A percentile compares a stretch with the other conserved stretches of the same genome.
These are phyloP conservation scores for Dipsacomyces acuminosporus DNA, from an alignment of 371 early-diverging fungal genomes.

Conservation along the genomic window DNA sequence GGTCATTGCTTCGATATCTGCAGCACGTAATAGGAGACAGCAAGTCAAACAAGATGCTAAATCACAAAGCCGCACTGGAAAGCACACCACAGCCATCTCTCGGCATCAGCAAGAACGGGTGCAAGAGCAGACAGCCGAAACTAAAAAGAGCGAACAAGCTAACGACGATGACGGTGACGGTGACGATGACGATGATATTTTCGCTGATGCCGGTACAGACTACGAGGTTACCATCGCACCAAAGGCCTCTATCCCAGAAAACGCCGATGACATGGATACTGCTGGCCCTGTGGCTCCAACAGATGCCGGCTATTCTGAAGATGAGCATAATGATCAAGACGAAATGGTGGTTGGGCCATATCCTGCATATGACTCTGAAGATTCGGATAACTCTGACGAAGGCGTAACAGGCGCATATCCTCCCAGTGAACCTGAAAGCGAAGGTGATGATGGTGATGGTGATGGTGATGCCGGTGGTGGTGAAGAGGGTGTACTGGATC, in stretches of 20 bases:
- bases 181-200: constrained; percentile 75
- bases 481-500: neutral
- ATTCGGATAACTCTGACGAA: too few relatives aligned
- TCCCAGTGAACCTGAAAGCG: neutral
- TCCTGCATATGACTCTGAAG: neutral
- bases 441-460: neutral
- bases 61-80: too few relatives aligned
- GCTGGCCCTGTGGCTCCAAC: neutral
- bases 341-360: neutral
- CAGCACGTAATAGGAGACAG: constrained; percentile 47
- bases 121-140: constrained; percentile 27
- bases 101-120: constrained; percentile 27
- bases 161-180: constrained; percentile 37
- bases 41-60: constrained; percentile 29
- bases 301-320: too few relatives aligned
- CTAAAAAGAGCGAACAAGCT: neutral
- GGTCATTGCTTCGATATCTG: constrained; percentile 61
- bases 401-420: neutral
- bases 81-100: too few relatives aligned
- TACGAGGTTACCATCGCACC: constrained; percentile 52
- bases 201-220: constrained; percentile 79
- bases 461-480: neutral
- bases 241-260: neutral
- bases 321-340: neutral
- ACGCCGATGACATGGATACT: neutral